Base-by-base conservation (phyloP, 2,329 filamentous ascomycete genomes). In the Alternaria triticina region DNA sequence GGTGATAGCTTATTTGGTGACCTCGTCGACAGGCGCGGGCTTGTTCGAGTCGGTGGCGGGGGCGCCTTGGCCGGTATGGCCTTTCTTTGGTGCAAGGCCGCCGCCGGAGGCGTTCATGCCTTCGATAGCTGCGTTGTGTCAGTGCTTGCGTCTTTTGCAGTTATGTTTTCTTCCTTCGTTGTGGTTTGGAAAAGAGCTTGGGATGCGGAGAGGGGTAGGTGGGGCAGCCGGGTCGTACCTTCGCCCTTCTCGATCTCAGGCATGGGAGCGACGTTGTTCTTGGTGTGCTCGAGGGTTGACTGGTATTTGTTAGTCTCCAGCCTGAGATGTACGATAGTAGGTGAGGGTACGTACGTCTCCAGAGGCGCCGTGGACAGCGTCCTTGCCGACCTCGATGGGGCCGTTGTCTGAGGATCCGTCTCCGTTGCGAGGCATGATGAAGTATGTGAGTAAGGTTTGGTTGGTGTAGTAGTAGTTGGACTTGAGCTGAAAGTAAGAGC, bases 331-430 rank as follows among this genome's bases (percentile, higher is more conserved):
- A 12, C 13, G 9, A 22, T 46, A 15, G 23, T 17, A 23, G 33
- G 17, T 15, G 7, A 50, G 30, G 28, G 30, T 36, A 64, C 73
- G 43, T 70, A 79, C 78, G 62, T 79, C 75, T 61, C 73, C 75
- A 51, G 71, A 71, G 27, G 69, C 72, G 56, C 80, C 80, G 69
- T 81, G 80, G 51, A 78, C 65, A 44, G 78, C 63, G 60, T 75
- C 74, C 46, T 78, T 60, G 62, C 75, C 58, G 20, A 43, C 78
- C 69, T 81, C 79, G 33, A 78, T 75, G 66, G 77, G 72, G 50
- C 74, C 79, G 72, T 81, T 81, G 75, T 82, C 75, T 22, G 75
- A 72, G 65, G 75, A 77, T 67, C 79, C 79, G 71, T 79, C 78
- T 70, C 79, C 79, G 70, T 81, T 72, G 67, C 79, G 79, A 70